Evolutionary conservation across 306 rosid genomes (phyloP), one percentile per base, ranked within the genome.

Genomic region (Betula pendula): DNA sequence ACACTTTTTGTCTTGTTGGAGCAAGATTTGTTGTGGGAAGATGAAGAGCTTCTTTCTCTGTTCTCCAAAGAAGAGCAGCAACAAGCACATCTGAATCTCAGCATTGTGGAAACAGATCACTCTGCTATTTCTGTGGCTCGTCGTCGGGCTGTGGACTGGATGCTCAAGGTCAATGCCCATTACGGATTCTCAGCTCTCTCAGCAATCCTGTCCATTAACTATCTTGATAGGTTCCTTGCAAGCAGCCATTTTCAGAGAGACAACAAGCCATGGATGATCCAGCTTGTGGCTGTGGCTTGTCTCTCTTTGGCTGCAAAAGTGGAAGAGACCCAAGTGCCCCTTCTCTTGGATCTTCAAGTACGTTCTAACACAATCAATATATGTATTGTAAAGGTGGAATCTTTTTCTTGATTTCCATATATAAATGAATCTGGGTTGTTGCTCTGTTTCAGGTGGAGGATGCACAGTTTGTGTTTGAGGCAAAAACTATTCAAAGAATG

Each of bases 221-320:
- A 90, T 56, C 71, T 92, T 16, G 97, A 95, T 56, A 86, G 88
- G 76, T 89, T 92, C 84, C 88, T 92, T 74, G 60, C 75, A 19
- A 84, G 84, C 73, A 84, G 80, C 80, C 88, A 85, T 83, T 87
- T 89, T 71, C 98, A 92, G 79, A 81, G 86, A 24, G 92, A 92
- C 71, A 89, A 91, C 71, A 89, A 91, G 86, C 97, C 96, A 14
- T 92, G 99, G 97, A 88, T 86, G 92, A 81, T 91, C 49, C 94
- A 89, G 71, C 99, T 95, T 47, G 94, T 89, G 50, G 91, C 97
- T 62, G 93, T 95, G 49, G 85, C 99, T 60, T 95, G 99, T 86
- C 84, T 95, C 83, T 92, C 99, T 73, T 16, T 95, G 49, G 99
- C 98, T 2, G 99, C 98, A 17, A 95, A 95, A 87, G 97, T 95